A percentile compares a stretch with the other conserved stretches of the same genome.
These are phyloP conservation scores for Lepidium africanum DNA, from an alignment of 345 rosid species.

Conservation along the genomic window DNA sequence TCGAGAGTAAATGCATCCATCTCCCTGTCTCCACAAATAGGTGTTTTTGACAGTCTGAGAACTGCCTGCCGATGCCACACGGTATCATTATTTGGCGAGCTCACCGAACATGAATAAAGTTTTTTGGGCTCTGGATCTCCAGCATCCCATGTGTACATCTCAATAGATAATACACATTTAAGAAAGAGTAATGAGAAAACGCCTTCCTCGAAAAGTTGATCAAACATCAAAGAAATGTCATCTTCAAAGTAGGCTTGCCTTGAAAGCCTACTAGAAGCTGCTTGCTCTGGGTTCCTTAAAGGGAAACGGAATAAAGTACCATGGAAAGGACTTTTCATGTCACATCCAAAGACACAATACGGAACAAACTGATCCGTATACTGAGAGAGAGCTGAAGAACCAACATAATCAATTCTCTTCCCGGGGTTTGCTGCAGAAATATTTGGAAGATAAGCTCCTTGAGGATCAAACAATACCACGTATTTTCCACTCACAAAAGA, in stretches of 20 bases:
- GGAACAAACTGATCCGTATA: conserved; percentile 83
- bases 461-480: conserved; percentile 87
- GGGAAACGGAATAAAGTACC: conserved; percentile 95
- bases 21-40: conserved; percentile 33
- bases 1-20: conserved; percentile 69
- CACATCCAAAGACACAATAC: conserved; percentile 84
- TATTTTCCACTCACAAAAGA: conserved; percentile 89
- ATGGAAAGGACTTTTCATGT: conserved; percentile 57
- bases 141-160: conserved; percentile 73
- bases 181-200: conserved; percentile 74
- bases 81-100: conserved; percentile 40
- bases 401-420: conserved; percentile 77
- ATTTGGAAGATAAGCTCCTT: conserved; percentile 74
- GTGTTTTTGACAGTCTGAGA: conserved; percentile 56
- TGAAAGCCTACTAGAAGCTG: conserved; percentile 71
- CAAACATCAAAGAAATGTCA: conserved; percentile 60
- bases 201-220: conserved; percentile 72
- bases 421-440: conserved; percentile 88
- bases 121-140: conserved; percentile 64
- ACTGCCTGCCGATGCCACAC: conserved; percentile 68
- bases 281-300: conserved; percentile 71
- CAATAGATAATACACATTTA: conserved; percentile 61
- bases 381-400: conserved; percentile 54
- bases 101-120: conserved; percentile 56
- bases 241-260: conserved; percentile 70